phyloP scores from a whole-genome alignment of 257 asterid species.

The Solanum chmielewskii region DNA sequence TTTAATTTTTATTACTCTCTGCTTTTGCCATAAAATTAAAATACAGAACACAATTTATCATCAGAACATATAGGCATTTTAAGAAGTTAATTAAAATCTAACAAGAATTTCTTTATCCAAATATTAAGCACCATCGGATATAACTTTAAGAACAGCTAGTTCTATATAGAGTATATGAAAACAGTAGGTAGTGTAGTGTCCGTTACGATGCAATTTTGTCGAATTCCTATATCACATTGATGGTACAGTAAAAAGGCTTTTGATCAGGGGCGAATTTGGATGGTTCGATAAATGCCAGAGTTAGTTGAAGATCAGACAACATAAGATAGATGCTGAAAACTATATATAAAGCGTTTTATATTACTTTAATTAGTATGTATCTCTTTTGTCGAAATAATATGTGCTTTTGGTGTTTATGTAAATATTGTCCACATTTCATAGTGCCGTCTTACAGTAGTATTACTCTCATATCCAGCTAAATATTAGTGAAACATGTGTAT shows the following conservation, averaged over 20 bases:
- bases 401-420: background rate
- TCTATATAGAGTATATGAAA: background rate
- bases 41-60: background rate
- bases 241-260: background rate
- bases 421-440: background rate
- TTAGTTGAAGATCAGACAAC: background rate
- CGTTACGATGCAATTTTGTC: background rate
- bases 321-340: background rate
- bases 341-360: background rate
- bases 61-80: background rate
- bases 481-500: background rate
- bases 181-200: background rate
- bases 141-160: background rate
- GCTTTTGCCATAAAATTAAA: background rate
- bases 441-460: background rate
- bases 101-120: background rate
- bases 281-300: background rate
- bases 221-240: background rate
- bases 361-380: background rate
- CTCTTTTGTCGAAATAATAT: too few relatives aligned
- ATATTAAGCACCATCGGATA: background rate
- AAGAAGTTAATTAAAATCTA: too few relatives aligned
- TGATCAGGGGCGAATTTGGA: background rate
- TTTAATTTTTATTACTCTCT: background rate
- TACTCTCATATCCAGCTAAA: background rate